A percentile compares a stretch with the other conserved stretches of the same genome.
phyloP scores from a whole-genome alignment of 768 basidiomycete genomes.

The Rhizopogon vulgaris region DNA sequence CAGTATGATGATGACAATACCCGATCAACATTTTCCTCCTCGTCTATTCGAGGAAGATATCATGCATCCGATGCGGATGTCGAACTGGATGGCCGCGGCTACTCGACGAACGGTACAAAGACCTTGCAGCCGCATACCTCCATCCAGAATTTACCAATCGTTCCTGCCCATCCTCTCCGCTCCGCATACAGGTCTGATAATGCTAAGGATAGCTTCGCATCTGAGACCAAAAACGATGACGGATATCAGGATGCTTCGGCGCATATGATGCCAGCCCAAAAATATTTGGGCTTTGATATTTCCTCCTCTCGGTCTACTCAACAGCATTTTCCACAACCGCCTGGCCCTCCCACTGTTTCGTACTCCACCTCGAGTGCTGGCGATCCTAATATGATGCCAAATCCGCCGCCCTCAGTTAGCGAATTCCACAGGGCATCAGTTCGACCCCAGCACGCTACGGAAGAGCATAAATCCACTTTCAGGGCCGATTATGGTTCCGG shows the following conservation, averaged over 20 bases:
- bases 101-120: slow-evolving; percentile 18
- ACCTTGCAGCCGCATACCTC: neutral
- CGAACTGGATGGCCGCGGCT: slow-evolving; percentile 11
- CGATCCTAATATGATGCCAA: neutral
- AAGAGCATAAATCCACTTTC: neutral
- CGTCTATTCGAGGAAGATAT: slow-evolving; percentile 2
- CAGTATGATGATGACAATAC: too few species aligned
- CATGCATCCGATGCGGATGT: slow-evolving; percentile 1
- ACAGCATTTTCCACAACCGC: neutral
- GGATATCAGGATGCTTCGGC: slow-evolving; percentile 3
- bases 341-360: slow-evolving; percentile 12
- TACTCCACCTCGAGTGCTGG: slow-evolving; percentile 12
- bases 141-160: neutral
- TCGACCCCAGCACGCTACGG: neutral
- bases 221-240: slow-evolving; percentile 11
- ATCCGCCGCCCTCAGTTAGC: neutral
- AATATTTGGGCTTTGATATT: neutral
- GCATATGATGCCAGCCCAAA: neutral
- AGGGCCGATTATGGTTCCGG: too few species aligned
- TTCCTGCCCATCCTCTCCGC: neutral
- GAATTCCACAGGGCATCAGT: neutral
- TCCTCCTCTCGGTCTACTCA: slow-evolving; percentile 8
- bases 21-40: slow-evolving; percentile 14
- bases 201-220: slow-evolving; percentile 6
- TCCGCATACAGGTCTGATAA: slow-evolving; percentile 7